These are phyloP conservation scores for Ceratobasidium sp. DNA, from an alignment of 1,284 basidiomycete genomes.

Conservation along the genomic window DNA sequence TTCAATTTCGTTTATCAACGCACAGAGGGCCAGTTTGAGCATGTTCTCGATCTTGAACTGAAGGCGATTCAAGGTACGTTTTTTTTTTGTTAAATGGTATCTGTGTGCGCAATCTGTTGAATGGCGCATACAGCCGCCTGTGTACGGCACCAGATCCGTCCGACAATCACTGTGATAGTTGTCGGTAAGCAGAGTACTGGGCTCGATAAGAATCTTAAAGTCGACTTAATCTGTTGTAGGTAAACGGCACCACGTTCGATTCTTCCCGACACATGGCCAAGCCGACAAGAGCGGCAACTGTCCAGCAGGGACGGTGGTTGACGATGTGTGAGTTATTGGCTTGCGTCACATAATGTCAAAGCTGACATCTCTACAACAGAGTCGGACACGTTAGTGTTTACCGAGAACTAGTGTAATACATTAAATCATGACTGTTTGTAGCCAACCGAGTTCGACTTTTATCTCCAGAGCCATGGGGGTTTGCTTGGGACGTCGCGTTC, in stretches of 20 bases:
- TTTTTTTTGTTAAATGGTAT: neutral
- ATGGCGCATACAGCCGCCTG: constrained; percentile 45
- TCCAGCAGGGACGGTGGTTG: constrained; percentile 77
- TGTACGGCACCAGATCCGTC: constrained; percentile 38
- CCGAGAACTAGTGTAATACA: constrained; percentile 52
- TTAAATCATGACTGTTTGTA: neutral
- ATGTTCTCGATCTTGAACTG: constrained; percentile 29
- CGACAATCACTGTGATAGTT: constrained; percentile 47
- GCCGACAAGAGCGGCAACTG: constrained; percentile 77
- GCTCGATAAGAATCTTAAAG: too few relatives aligned
- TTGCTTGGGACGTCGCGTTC: constrained; percentile 50
- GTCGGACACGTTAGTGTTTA: constrained; percentile 49
- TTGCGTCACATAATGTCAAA: neutral
- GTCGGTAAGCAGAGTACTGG: constrained; percentile 38
- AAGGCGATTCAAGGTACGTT: constrained; percentile 63
- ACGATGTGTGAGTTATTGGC: constrained; percentile 18
- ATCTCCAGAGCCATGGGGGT: constrained; percentile 78
- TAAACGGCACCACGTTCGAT: constrained; percentile 55
- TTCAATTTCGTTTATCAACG: too few relatives aligned
- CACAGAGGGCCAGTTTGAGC: constrained; percentile 40
- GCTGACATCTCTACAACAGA: neutral
- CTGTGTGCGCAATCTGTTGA: neutral
- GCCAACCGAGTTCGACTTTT: constrained; percentile 77
- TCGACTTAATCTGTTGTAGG: constrained; percentile 42
- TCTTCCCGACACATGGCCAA: constrained; percentile 70